Evolutionary conservation across 2,329 filamentous ascomycete species (phyloP), one percentile per base, ranked within the genome.

Genomic region (Fusarium concolor): DNA sequence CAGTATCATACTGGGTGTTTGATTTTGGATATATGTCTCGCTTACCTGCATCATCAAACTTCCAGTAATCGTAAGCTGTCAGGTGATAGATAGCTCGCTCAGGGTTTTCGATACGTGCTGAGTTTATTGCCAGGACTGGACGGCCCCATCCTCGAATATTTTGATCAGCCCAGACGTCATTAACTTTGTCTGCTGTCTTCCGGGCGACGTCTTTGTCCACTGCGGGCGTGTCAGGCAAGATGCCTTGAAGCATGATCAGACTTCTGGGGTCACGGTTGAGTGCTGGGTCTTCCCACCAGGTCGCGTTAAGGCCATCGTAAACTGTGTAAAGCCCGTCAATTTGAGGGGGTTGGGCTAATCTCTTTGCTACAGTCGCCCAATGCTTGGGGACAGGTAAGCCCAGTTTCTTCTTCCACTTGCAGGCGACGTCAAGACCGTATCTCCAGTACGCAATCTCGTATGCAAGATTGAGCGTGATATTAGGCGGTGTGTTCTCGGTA

Each of bases 371-470:
- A 2, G 73, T 74, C 1, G 73, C 74, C 86, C 86, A 89, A 3
- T 73, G 68, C 1, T 69, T 44, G 0, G 86, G 86, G 0, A 82
- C 74, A 0, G 77, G 43, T n/a, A 81, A 76, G 3, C 76, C 76
- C 46, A 84, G 83, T 5, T 86, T 79, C 45, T 76, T 59, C 70
- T 85, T 85, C 87, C 87, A 89, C 11, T 75, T 68, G 4, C 79
- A 77, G 5, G 87, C 87, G 2, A 88, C 74, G 24, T 85, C 81
- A 17, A 89, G 79, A 2, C 87, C 87, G 61, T 89, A 89, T 17
- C 84, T 80, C 86, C 86, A 89, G 74, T 89, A 89, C 9, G 86
- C 84, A 8, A 86, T 76, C 76, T 89, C 87, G 56, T 89, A 89
- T 1, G 86, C 83, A 18, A 87, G 85, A 67, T 89, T 89, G 4